Base-by-base conservation (phyloP, 805 yeast genomes). In the Jamesozyma gamospora region DNA sequence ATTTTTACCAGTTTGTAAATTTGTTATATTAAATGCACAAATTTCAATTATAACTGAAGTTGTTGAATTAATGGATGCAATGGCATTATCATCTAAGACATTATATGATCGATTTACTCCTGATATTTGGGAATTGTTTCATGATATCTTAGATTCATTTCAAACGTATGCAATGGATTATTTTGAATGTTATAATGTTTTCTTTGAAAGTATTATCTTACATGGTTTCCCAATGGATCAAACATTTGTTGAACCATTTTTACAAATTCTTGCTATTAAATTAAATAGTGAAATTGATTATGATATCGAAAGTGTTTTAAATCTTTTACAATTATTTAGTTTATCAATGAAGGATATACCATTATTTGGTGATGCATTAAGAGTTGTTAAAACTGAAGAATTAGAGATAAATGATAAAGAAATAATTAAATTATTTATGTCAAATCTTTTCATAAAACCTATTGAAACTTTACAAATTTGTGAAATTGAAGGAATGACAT, bases 361-460 rank as follows among this genome's bases (percentile, higher is more conserved):
- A 19, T 48, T 60, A 14, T 53, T 55, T 33, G 50, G 40, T 27
- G 52, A 47, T 41, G 51, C 51, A 17, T 34, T 56, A 12, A 44
- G 42, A 34, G 50, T 44, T 11, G 40, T 48, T 17, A 53, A 61
- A 21, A 56, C 60, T 16, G 69, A 65, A 13, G 60, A 50, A 15
- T 51, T 65, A 36, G 60, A 52, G 25, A 34, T 62, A 18, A 64
- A 66, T 18, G 70, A 68, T 28, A 65, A 64, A 36, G 62, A 69
- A 34, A 63, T 81, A 35, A 58, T 76, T 37, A 82, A 85, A 52
- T 70, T 77, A 6, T 59, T 83, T 12, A 59, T 83, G 36, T 70
- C 94, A 2, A 69, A 78, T 18, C 51, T 90, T 17, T 72, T 76
- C 37, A 73, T 76, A 48, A 78, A 82, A 50, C 74, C 90, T 2